Evolutionary conservation across 169 alveolate species (phyloP), one percentile per base, ranked within the genome.

Genomic region (Plasmodium yoelii): DNA sequence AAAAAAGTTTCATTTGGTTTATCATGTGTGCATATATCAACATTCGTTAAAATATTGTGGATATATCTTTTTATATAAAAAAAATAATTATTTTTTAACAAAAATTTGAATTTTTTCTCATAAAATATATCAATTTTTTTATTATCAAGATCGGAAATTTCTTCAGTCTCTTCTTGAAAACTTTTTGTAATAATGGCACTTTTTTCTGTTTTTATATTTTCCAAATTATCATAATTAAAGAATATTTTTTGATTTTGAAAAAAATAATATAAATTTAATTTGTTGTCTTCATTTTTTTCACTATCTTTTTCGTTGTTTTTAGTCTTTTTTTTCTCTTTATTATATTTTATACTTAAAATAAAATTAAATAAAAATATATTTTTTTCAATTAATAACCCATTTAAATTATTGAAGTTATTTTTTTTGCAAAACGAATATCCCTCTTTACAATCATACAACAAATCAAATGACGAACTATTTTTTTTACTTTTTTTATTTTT

Each of bases 1-100:
- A 80, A 80, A 65, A 80, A 80, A 0, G 82, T 53, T 67, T 80
- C 90, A 47, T 65, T 80, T 18, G 67, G 90, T 28, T 64, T 80
- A 1, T 80, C 90, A 18, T 80, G 63, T 12, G 60, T 67, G 44
- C 90, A 80, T 34, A 80, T 80, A 46, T 80, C 82, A 13, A 64
- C 82, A 57, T 80, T 65, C 1, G 82, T 80, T 53, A 80, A 80
- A 44, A 55, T 68, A 53, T 80, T 67, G 47, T 80, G 90, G 26
- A 80, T 67, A 57, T 80, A 80, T 34, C 46, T 65, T 57, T 80
- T 80, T 34, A 80, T 26, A 70, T 51, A 80, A 80, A 80, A 80
- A 19, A 65, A 80, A 80, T 49, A 80, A 15, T 80, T 67, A n/a
- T 22, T 5, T 53, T 64, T 19, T 28, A 65, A 22, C 39, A 80